Base-by-base conservation (phyloP, 306 rosid genomes). In the Prunus persica region DNA sequence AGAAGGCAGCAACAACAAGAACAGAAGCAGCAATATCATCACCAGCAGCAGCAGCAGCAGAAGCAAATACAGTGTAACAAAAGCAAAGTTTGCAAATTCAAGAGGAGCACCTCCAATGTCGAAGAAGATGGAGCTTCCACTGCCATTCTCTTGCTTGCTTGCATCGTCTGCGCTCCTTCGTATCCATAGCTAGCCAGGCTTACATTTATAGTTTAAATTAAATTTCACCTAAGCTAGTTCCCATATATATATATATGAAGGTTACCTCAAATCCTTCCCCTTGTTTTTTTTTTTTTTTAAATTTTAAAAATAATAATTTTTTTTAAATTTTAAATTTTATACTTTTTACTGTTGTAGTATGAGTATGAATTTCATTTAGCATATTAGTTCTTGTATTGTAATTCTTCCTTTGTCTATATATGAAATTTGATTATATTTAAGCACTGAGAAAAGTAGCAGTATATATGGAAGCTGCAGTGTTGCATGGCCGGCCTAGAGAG, bases 81-180 rank as follows among this genome's bases (percentile, higher is more conserved):
- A 90, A 90, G 89, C 15, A 95, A 89, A 72, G 78, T 67, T 6
- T 79, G 85, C 67, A 95, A 89, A 70, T 95, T 95, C 91, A 95
- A 95, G 86, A 92, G 99, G 34, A 95, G 99, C 81, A 86, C 73
- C 65, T 90, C 97, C 73, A 83, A 83, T 70, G 72, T 89, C 12
- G 99, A 89, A 78, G 96, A 92, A 19, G 97, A 92, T 69, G 97
- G 87, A n/a, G 92, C 80, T 69, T 92, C 96, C 73, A 87, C 99
- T 15, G 99, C 99, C 63, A 92, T 95, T 82, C 91, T 95, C 79
- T 84, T 92, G 81, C 97, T 95, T 41, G 99, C 99, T 89, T 95
- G 99, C 86, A 89, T 95, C 45, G 99, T 90, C 66, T 92, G 92
- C 82, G 63, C 94, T 19, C 96, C 96, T 72, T 85, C 83, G 10